These are phyloP conservation scores for Fagus crenata DNA, from an alignment of 306 rosid genomes.

Conservation along the genomic window DNA sequence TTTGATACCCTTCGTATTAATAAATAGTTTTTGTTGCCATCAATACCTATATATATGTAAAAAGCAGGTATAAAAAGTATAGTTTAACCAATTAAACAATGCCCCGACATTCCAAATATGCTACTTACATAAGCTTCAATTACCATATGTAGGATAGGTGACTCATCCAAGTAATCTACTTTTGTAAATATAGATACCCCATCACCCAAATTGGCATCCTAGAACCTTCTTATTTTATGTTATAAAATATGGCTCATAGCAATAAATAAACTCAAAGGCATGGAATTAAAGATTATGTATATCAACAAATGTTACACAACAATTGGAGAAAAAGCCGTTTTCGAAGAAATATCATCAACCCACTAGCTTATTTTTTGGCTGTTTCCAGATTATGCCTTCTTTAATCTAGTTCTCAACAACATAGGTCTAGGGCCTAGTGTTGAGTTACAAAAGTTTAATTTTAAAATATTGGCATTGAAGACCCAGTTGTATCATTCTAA, in stretches of 20 bases:
- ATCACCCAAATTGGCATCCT: constrained; percentile 47
- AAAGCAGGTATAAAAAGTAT: constrained; percentile 23
- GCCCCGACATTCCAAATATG: constrained; percentile 33
- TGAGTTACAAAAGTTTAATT: background rate
- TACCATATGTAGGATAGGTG: constrained; percentile 45
- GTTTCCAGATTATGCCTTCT: constrained; percentile 20
- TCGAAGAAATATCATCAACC: constrained; percentile 49
- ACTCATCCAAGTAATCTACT: constrained; percentile 28
- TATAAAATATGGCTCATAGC: constrained; percentile 26
- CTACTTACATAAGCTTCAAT: constrained; percentile 26
- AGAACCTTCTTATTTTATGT: constrained; percentile 26
- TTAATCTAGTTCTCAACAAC: background rate
- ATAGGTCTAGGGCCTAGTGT: background rate
- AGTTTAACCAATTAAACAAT: constrained; percentile 31
- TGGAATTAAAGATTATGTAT: constrained; percentile 27
- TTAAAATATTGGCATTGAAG: constrained; percentile 25
- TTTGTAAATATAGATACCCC: constrained; percentile 33
- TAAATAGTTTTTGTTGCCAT: constrained; percentile 36
- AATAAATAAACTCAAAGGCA: constrained; percentile 24
- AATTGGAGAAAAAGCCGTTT: constrained; percentile 42
- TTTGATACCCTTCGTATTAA: constrained; percentile 22
- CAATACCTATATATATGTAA: constrained; percentile 52
- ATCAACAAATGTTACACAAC: constrained; percentile 37
- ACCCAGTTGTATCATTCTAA: constrained; percentile 30
- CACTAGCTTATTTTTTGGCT: constrained; percentile 23